These are phyloP conservation scores for Mycena alexandri DNA, from an alignment of 768 basidiomycete species.

Conservation along the genomic window DNA sequence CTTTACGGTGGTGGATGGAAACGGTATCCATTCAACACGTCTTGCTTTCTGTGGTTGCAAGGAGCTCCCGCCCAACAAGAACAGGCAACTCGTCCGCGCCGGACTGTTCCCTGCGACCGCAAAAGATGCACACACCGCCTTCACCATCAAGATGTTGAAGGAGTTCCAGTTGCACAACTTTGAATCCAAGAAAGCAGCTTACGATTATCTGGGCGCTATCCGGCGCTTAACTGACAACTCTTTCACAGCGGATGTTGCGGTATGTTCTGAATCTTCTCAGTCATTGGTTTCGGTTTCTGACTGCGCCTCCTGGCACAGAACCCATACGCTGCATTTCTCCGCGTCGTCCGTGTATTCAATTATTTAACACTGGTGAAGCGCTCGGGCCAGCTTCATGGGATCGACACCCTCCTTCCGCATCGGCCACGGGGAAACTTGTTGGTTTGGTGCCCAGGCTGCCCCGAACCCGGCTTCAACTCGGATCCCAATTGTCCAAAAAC, in stretches of 20 bases:
- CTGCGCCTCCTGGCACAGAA: no score
- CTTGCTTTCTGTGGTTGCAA: constrained; percentile 43
- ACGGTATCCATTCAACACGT: constrained; percentile 43
- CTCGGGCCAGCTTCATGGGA: constrained; percentile 42
- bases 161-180: constrained; percentile 43
- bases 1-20: constrained; percentile 42
- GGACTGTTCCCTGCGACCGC: constrained; percentile 46
- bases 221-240: constrained; percentile 40
- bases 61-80: constrained; percentile 21
- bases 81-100: constrained; percentile 41
- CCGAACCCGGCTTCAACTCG: constrained; percentile 37
- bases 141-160: constrained; percentile 41
- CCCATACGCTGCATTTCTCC: constrained; percentile 38
- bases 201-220: constrained; percentile 43
- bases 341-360: constrained; percentile 41
- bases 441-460: constrained; percentile 41
- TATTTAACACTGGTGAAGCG: constrained; percentile 29
- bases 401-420: constrained; percentile 35
- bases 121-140: constrained; percentile 39
- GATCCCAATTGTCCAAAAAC: constrained; percentile 30
- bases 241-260: constrained; percentile 37
- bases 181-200: constrained; percentile 42
- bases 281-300: no score
- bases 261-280: constrained; percentile 18
- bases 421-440: constrained; percentile 34